Evolutionary conservation across 1,284 basidiomycete genomes (phyloP).

Genomic region (Malassezia cuniculi): DNA sequence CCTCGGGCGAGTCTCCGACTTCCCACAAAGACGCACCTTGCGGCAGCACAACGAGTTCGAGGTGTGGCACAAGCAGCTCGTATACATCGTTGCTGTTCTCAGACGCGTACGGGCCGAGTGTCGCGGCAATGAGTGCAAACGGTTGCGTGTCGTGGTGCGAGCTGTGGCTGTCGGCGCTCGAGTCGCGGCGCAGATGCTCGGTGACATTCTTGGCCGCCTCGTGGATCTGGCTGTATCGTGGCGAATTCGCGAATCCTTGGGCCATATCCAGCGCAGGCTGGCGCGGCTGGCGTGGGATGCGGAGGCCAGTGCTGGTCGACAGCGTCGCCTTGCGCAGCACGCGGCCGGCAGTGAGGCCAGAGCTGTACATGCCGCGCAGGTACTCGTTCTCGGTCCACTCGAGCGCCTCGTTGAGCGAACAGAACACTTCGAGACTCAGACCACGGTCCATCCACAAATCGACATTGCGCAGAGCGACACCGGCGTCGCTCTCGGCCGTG

Average conservation of each 20-base stretch:
- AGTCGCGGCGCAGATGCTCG: background rate
- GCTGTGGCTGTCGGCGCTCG: constrained; percentile 43
- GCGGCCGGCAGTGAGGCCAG: constrained; percentile 37
- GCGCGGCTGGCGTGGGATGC: constrained; percentile 33
- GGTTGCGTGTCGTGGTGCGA: background rate
- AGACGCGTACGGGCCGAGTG: constrained; percentile 10
- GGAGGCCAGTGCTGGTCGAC: constrained; percentile 47
- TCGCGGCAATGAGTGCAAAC: background rate
- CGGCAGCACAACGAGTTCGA: constrained; percentile 55
- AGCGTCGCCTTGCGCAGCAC: constrained; percentile 42
- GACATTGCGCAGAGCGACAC: constrained; percentile 47
- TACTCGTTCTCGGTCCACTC: constrained; percentile 55
- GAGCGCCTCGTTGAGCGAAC: constrained; percentile 73
- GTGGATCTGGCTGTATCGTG: constrained; percentile 60
- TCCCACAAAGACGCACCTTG: constrained; percentile 59
- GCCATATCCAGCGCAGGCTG: constrained; percentile 46
- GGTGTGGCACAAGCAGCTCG: constrained; percentile 55
- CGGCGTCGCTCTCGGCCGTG: constrained; percentile 42
- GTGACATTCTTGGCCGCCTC: constrained; percentile 54
- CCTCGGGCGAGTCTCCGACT: constrained; percentile 62
- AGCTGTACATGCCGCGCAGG: constrained; percentile 45
- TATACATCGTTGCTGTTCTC: constrained; percentile 33
- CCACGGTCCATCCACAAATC: constrained; percentile 55
- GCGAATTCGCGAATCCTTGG: constrained; percentile 59
- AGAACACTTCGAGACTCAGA: constrained; percentile 57